Percentiles rank a stretch among this genome's conserved stretches.
phyloP scores from a whole-genome alignment of 108 stramenopile species.

The Asterionellopsis glacialis region DNA sequence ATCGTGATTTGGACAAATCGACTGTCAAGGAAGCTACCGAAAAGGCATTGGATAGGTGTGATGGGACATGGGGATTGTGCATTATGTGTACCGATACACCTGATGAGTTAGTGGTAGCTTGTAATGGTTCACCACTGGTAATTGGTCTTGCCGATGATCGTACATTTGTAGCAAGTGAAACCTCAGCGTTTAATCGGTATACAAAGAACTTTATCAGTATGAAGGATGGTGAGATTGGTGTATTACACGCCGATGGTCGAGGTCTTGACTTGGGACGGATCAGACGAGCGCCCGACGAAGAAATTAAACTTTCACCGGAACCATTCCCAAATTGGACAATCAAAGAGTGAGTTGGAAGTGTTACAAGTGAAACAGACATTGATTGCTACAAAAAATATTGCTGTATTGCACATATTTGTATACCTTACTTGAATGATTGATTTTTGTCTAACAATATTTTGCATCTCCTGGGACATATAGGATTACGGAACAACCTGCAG shows the following conservation, averaged over 20 bases:
- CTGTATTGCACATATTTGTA: not conserved
- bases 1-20: constrained; percentile 33
- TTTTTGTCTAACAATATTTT: too few relatives aligned
- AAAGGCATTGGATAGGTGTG: constrained; percentile 70
- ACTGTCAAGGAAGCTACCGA: constrained; percentile 78
- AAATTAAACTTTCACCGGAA: constrained; percentile 89
- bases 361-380: not conserved
- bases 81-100: constrained; percentile 65
- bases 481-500: constrained; percentile 92
- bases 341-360: constrained; percentile 39
- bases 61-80: constrained; percentile 84
- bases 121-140: constrained; percentile 95
- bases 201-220: constrained; percentile 98
- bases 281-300: constrained; percentile 87
- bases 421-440: not conserved
- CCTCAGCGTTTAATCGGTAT: constrained; percentile 96
- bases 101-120: constrained; percentile 80
- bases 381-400: not conserved
- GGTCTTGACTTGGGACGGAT: constrained; percentile 85
- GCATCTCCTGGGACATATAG: not conserved
- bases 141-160: constrained; percentile 93
- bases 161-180: constrained; percentile 95
- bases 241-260: constrained; percentile 87
- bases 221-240: constrained; percentile 98
- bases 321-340: constrained; percentile 97